Evolutionary conservation across 345 rosid species (phyloP).

Genomic region (Limnanthes douglasii): DNA sequence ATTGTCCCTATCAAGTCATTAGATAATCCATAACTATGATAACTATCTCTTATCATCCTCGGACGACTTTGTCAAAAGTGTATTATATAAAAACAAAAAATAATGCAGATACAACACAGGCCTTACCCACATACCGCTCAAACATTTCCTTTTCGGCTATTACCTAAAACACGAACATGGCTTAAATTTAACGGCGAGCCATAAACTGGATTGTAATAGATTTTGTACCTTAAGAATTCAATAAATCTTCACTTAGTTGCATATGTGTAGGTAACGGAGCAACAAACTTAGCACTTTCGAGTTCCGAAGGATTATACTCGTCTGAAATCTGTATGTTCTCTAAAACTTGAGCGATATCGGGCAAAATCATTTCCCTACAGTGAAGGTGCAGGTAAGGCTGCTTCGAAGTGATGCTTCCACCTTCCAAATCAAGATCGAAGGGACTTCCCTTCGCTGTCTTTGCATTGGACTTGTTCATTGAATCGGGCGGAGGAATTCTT

Average conservation of each 20-base stretch:
- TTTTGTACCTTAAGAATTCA: slow-evolving; percentile 31
- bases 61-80: no score
- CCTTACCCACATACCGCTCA: no score
- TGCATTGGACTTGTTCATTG: slow-evolving; percentile 6
- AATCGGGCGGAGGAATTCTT: slow-evolving; percentile 11
- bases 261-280: slow-evolving; percentile 81
- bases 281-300: slow-evolving; percentile 36
- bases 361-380: slow-evolving; percentile 58
- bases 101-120: no score
- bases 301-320: slow-evolving; percentile 29
- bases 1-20: no score
- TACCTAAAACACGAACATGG: no score
- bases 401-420: slow-evolving; percentile 53
- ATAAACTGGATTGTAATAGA: no score
- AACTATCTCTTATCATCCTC: no score
- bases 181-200: no score
- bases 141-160: no score
- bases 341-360: slow-evolving; percentile 49
- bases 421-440: slow-evolving; percentile 52
- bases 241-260: slow-evolving; percentile 55
- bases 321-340: slow-evolving; percentile 16
- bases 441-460: slow-evolving; percentile 21
- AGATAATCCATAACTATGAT: no score
- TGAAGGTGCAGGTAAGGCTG: slow-evolving; percentile 85
- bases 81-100: no score